Evolutionary conservation across 371 early-diverging fungal species (phyloP).

Genomic region (Mucor velutinosus): DNA sequence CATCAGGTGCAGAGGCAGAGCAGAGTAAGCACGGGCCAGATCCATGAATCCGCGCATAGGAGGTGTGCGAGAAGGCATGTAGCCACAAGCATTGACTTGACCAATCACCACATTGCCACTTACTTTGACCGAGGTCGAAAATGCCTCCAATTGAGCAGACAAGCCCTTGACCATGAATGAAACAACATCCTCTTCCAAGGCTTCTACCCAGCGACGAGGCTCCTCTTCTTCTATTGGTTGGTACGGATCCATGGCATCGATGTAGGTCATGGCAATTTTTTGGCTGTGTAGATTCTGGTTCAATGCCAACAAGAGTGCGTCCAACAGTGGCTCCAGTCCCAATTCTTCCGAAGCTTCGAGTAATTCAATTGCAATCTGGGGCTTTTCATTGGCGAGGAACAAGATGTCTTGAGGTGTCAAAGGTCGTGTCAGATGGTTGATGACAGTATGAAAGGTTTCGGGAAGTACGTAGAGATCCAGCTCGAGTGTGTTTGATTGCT

Average conservation of each 20-base stretch:
- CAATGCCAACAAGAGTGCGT: slow-evolving; percentile 27
- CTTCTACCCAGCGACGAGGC: slow-evolving; percentile 39
- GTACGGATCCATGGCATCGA: slow-evolving; percentile 33
- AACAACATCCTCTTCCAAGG: slow-evolving; percentile 36
- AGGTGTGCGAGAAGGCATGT: slow-evolving; percentile 39
- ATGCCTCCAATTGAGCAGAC: slow-evolving; percentile 32
- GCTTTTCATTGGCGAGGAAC: slow-evolving; percentile 39
- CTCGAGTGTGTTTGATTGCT: slow-evolving; percentile 25
- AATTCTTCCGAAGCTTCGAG: slow-evolving; percentile 40
- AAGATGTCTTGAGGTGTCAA: slow-evolving; percentile 36
- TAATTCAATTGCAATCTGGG: slow-evolving; percentile 38
- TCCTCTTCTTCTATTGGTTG: slow-evolving; percentile 29
- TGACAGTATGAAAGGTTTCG: slow-evolving; percentile 37
- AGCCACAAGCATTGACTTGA: slow-evolving; percentile 24
- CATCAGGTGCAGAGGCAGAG: slow-evolving; percentile 38
- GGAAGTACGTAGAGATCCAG: slow-evolving; percentile 31
- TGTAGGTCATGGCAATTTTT: slow-evolving; percentile 29
- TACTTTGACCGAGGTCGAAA: slow-evolving; percentile 27
- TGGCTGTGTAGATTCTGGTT: slow-evolving; percentile 24
- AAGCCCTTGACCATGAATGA: slow-evolving; percentile 28
- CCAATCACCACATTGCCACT: slow-evolving; percentile 35
- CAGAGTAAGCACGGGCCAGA: slow-evolving; percentile 34
- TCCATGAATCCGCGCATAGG: slow-evolving; percentile 31
- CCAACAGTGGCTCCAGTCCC: slow-evolving; percentile 31
- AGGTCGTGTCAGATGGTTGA: slow-evolving; percentile 36